Conservation (phyloP, 257 asterid genomes). For the Forsythia suspensa region DNA sequence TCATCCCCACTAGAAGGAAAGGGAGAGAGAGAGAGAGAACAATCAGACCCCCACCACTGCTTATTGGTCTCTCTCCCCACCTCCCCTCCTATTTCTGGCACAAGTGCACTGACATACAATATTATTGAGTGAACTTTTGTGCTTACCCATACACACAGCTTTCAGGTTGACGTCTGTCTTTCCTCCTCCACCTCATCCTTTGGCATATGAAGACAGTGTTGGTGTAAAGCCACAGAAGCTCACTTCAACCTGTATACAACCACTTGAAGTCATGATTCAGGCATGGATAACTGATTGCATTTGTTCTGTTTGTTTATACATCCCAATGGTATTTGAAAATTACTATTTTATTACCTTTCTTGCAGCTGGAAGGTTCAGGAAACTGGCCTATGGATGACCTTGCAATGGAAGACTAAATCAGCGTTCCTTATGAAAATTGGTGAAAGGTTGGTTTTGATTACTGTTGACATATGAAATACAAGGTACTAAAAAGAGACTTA, state of each 20-base stretch:
- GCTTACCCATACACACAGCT: slow-evolving; percentile 58
- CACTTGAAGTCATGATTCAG: slow-evolving; percentile 95
- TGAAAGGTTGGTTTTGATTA: slow-evolving; percentile 65
- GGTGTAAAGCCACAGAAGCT: slow-evolving; percentile 51
- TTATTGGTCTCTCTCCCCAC: too few species aligned
- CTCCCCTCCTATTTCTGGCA: too few species aligned
- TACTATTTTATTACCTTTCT: slow-evolving; percentile 22
- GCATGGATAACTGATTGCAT: slow-evolving; percentile 38
- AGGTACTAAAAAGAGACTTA: too few species aligned
- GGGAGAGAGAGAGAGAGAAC: too few species aligned
- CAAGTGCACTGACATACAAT: not conserved
- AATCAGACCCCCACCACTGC: too few species aligned
- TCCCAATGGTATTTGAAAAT: slow-evolving; percentile 6
- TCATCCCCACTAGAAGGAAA: too few species aligned
- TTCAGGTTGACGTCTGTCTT: slow-evolving; percentile 89
- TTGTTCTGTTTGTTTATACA: slow-evolving; percentile 15
- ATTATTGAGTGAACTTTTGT: slow-evolving; percentile 11
- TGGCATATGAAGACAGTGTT: slow-evolving; percentile 62
- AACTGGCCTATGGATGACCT: slow-evolving; percentile 96
- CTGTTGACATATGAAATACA: too few species aligned
- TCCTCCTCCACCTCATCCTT: slow-evolving; percentile 88
- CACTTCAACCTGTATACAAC: slow-evolving; percentile 65
- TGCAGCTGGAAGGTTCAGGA: slow-evolving; percentile 98
- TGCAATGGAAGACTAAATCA: slow-evolving; percentile 90
- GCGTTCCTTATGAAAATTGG: slow-evolving; percentile 93